Evolutionary conservation across 2,329 filamentous ascomycete species (phyloP).

Genomic region (Aspergillus ochraceus): DNA sequence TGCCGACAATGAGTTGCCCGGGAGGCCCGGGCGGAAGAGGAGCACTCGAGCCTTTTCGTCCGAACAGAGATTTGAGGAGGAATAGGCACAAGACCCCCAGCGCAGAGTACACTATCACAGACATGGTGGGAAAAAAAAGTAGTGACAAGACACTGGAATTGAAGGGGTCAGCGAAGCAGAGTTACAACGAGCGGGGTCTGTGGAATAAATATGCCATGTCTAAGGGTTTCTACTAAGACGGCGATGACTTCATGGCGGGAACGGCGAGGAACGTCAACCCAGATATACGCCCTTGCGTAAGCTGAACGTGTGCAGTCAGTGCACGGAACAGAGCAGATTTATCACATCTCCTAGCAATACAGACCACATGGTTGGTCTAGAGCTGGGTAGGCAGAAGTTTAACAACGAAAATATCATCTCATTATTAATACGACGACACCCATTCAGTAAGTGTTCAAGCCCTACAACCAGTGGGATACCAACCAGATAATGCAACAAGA

Average conservation of each 20-base stretch:
- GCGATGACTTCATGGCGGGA: neutral
- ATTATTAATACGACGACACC: neutral
- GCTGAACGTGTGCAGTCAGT: neutral
- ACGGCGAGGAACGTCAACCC: neutral
- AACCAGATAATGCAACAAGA: neutral
- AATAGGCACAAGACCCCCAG: neutral
- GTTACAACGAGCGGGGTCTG: too few relatives aligned
- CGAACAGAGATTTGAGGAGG: neutral
- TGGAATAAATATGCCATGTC: neutral
- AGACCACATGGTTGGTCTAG: neutral
- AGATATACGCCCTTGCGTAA: neutral
- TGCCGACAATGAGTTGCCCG: constrained; percentile 48
- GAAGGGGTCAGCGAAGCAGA: neutral
- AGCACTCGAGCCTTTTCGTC: neutral
- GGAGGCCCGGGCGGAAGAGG: constrained; percentile 51
- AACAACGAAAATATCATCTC: neutral
- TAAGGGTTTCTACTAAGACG: neutral
- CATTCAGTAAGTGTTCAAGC: neutral
- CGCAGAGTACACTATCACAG: neutral
- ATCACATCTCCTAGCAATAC: neutral
- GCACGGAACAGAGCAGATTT: neutral
- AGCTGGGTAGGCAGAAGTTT: neutral
- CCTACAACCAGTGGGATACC: neutral
- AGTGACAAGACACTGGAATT: neutral
- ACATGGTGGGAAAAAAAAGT: neutral